Base-by-base conservation (phyloP, 176 grass and related monocot species). In the Lolium rigidum region DNA sequence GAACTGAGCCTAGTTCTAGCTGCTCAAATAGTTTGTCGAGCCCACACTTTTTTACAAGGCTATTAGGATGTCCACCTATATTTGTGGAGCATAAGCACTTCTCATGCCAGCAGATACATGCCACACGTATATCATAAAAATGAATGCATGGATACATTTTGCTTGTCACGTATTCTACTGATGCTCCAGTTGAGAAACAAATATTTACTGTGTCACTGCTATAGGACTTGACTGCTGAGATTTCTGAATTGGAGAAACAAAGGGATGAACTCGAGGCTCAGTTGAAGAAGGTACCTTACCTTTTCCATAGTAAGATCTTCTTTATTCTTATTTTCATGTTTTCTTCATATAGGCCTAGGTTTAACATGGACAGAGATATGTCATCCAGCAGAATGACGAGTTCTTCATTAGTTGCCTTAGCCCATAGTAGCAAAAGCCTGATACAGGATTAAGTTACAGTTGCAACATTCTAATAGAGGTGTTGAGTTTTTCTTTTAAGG, bases 211-310 rank as follows among this genome's bases (percentile, higher is more conserved):
- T 85, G 28, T 83, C 44, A 52, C 61, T 83, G 57, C 13, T 88
- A 80, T 87, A 98, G 97, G 97, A 98, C 70, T 86, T 98, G 82
- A 85, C 84, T 60, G 28, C 92, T 86, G 97, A 98, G 60, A 90
- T 98, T 91, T 90, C 90, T 72, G 94, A 64, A 87, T 71, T 95
- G 87, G 97, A 95, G 92, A 95, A 95, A 76, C 93, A 95, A 92
- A 89, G 91, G 85, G 88, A 98, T 82, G 91, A 94, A 74, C 89
- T 98, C n/a, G 97, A 98, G 83, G 97, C 92, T 91, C 87, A 91
- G 88, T 80, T 98, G 70, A 92, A 95, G 88, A 98, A 94, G 94
- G 97, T 98, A 88, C 60, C 22, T 78, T 69, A 16, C 20, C 9
- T 46, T 52, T 80, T 44, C 18, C 61, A 56, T n/a, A 56, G 28